These are phyloP conservation scores for Isabelozyma pseudorhagii DNA, from an alignment of 805 yeast genomes.

Conservation along the genomic window DNA sequence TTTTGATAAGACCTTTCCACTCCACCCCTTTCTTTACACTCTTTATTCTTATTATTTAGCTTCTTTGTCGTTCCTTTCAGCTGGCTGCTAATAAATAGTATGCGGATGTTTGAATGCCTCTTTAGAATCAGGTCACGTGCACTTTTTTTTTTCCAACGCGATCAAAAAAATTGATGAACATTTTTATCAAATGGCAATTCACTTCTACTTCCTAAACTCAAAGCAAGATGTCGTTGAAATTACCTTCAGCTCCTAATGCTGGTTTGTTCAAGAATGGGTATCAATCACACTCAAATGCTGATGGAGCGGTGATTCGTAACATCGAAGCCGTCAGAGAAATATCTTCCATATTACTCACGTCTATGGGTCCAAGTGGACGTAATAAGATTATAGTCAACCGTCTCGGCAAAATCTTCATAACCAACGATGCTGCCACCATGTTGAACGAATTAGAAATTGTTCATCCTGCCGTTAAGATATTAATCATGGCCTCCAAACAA, in stretches of 20 bases:
- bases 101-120: neutral
- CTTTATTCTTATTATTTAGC: neutral
- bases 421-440: slow-evolving; percentile 98
- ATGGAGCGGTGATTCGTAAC: slow-evolving; percentile 91
- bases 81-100: too few relatives aligned
- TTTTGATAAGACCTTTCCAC: too few relatives aligned
- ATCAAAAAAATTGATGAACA: neutral
- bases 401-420: slow-evolving; percentile 79
- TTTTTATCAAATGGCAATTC: neutral
- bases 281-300: slow-evolving; percentile 79
- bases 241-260: slow-evolving; percentile 90
- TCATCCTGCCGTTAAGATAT: slow-evolving; percentile 94
- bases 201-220: neutral
- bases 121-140: neutral
- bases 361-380: slow-evolving; percentile 97
- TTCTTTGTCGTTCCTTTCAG: neutral
- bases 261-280: slow-evolving; percentile 96
- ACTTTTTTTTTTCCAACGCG: neutral
- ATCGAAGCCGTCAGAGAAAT: slow-evolving; percentile 94
- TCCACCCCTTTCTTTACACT: too few relatives aligned
- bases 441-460: slow-evolving; percentile 88
- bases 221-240: slow-evolving; percentile 70
- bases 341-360: slow-evolving; percentile 84
- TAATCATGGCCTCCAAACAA: slow-evolving; percentile 95
- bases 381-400: slow-evolving; percentile 93